Evolutionary conservation across 2,329 filamentous ascomycete genomes (phyloP).

Genomic region (Hansfordia pulvinata): DNA sequence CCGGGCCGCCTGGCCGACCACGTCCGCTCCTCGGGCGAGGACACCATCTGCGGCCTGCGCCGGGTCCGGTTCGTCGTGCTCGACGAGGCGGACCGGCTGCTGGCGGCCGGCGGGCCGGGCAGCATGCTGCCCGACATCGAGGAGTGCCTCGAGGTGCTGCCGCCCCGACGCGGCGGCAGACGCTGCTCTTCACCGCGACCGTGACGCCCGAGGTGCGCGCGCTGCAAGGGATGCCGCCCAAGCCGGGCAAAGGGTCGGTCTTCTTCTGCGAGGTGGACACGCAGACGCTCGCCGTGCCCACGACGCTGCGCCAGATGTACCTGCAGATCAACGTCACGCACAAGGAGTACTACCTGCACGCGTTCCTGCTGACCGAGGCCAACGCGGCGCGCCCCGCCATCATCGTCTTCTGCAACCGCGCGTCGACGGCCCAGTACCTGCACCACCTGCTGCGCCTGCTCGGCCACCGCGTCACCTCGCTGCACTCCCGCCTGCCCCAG

Average conservation of each 20-base stretch:
- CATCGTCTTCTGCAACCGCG: slow-evolving; percentile 93
- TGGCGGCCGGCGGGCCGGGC: slow-evolving; percentile 58
- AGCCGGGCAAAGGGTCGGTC: slow-evolving; percentile 58
- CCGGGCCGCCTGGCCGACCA: slow-evolving; percentile 89
- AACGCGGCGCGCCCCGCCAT: slow-evolving; percentile 65
- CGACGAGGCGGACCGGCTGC: slow-evolving; percentile 86
- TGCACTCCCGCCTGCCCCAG: slow-evolving; percentile 81
- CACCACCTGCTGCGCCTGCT: slow-evolving; percentile 80
- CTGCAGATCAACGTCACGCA: slow-evolving; percentile 82
- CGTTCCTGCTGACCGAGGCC: slow-evolving; percentile 64
- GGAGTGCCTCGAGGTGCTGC: slow-evolving; percentile 71
- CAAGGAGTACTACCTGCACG: slow-evolving; percentile 88
- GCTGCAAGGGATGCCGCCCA: slow-evolving; percentile 62
- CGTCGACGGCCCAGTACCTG: slow-evolving; percentile 74
- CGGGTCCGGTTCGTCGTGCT: slow-evolving; percentile 79
- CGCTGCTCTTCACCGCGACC: slow-evolving; percentile 89
- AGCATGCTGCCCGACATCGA: slow-evolving; percentile 94
- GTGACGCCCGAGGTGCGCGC: slow-evolving; percentile 85
- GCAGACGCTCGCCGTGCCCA: slow-evolving; percentile 60
- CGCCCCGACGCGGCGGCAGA: slow-evolving; percentile 71
- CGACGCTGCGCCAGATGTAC: slow-evolving; percentile 72
- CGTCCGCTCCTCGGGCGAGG: slow-evolving; percentile 78
- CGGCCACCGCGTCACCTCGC: slow-evolving; percentile 76
- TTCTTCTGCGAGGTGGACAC: slow-evolving; percentile 86
- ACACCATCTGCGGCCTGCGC: slow-evolving; percentile 71